phyloP scores from a whole-genome alignment of 2,329 filamentous ascomycete species.

The Waltergamsia citrina region DNA sequence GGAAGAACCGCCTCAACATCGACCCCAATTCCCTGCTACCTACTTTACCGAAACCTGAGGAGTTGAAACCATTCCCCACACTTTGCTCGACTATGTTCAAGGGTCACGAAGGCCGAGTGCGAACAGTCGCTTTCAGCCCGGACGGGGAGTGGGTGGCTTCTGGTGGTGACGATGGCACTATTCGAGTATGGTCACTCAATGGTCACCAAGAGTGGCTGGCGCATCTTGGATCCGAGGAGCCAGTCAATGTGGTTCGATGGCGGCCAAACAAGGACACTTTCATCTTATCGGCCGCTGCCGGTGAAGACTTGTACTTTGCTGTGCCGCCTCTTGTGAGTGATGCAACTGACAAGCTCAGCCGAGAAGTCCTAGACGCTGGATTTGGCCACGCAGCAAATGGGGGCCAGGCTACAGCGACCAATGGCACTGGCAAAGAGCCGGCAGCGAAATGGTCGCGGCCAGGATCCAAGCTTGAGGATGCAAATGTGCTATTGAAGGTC shows the following conservation, averaged over 20 bases:
- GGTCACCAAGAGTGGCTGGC: slow-evolving; percentile 83
- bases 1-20: slow-evolving; percentile 92
- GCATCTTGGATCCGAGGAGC: slow-evolving; percentile 66
- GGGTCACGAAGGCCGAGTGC: slow-evolving; percentile 81
- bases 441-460: slow-evolving; percentile 80
- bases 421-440: slow-evolving; percentile 59
- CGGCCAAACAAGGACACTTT: slow-evolving; percentile 72
- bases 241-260: slow-evolving; percentile 85
- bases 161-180: slow-evolving; percentile 88
- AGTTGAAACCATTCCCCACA: slow-evolving; percentile 91
- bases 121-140: slow-evolving; percentile 77
- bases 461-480: slow-evolving; percentile 60
- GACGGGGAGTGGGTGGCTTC: slow-evolving; percentile 79
- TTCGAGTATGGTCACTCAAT: slow-evolving; percentile 85
- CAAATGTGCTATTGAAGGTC: slow-evolving; percentile 70
- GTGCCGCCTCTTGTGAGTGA: slow-evolving; percentile 68
- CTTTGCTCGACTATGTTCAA: slow-evolving; percentile 78
- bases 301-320: slow-evolving; percentile 78
- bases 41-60: slow-evolving; percentile 85
- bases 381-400: slow-evolving; percentile 82
- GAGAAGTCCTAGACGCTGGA: slow-evolving; percentile 74
- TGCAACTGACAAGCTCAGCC: slow-evolving; percentile 62
- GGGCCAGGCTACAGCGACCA: slow-evolving; percentile 42
- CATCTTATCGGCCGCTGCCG: slow-evolving; percentile 74
- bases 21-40: slow-evolving; percentile 88